Evolutionary conservation across 768 basidiomycete species (phyloP).

Genomic region (Suillus brevipes): DNA sequence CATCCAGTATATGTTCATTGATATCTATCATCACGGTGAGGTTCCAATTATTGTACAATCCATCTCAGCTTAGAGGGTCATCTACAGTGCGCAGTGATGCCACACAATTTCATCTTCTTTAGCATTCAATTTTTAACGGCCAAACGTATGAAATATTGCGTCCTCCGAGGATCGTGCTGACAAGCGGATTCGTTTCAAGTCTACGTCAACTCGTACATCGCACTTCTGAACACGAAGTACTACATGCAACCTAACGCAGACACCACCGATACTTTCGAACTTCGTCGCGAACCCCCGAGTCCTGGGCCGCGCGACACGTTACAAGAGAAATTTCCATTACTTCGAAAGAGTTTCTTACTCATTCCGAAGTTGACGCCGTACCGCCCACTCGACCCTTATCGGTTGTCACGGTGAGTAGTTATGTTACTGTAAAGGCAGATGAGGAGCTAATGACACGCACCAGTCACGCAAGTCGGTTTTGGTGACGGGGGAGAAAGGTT

Average conservation of each 20-base stretch:
- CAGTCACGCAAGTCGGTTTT: not conserved
- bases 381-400: not conserved
- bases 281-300: not conserved
- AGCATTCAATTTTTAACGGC: not conserved
- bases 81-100: constrained; percentile 1
- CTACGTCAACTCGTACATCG: constrained; percentile 9
- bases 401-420: not conserved
- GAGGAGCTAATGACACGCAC: not conserved
- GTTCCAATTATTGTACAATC: not conserved
- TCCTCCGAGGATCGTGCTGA: not conserved
- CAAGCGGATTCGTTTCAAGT: not conserved
- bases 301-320: no score
- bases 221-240: constrained; percentile 2
- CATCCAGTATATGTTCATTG: not conserved
- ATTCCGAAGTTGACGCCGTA: not conserved
- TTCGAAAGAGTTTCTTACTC: not conserved
- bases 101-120: not conserved
- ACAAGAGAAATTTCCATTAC: not conserved
- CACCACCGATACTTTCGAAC: not conserved
- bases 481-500: not conserved
- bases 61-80: not conserved
- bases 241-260: not conserved
- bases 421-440: no score
- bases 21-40: not conserved
- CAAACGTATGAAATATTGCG: not conserved